These are phyloP conservation scores for Phytophthora brassicae DNA, from an alignment of 352 stramenopile genomes.

Conservation along the genomic window DNA sequence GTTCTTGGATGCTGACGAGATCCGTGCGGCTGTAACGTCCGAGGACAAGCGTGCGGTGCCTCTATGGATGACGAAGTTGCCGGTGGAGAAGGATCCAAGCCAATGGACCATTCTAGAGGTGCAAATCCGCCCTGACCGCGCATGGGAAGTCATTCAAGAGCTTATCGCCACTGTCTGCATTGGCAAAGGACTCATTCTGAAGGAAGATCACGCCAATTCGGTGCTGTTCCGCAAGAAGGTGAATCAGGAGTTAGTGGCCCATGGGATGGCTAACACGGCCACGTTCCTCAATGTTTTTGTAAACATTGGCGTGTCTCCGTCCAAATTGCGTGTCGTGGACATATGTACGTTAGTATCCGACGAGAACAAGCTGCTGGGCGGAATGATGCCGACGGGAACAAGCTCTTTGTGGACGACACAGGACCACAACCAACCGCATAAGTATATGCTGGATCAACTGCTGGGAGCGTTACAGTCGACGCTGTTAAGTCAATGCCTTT, in stretches of 20 bases:
- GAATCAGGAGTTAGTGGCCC: conserved; percentile 56
- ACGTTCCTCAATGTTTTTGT: conserved; percentile 80
- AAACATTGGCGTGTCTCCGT: conserved; percentile 68
- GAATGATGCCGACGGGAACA: conserved; percentile 45
- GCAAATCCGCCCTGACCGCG: conserved; percentile 65
- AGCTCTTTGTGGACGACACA: conserved; percentile 37
- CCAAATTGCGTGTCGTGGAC: conserved; percentile 75
- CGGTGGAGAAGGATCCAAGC: conserved; percentile 60
- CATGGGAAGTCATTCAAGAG: conserved; percentile 80
- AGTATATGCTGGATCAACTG: conserved; percentile 64
- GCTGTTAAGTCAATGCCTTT: conserved; percentile 65
- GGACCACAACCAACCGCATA: conserved; percentile 43
- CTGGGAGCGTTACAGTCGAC: conserved; percentile 70
- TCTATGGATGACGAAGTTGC: conserved; percentile 58
- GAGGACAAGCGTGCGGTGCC: conserved; percentile 39
- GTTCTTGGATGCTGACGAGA: conserved; percentile 41
- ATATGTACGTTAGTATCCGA: conserved; percentile 65
- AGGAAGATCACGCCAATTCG: conserved; percentile 50
- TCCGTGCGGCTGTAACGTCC: conserved; percentile 33
- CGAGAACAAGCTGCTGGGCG: conserved; percentile 68
- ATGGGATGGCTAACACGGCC: conserved; percentile 61
- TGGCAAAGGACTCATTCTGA: conserved; percentile 64
- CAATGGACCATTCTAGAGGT: conserved; percentile 75
- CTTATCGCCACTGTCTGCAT: conserved; percentile 81
- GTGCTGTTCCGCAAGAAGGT: conserved; percentile 78